Conservation (phyloP, 768 basidiomycete genomes). For the Imleria badia region DNA sequence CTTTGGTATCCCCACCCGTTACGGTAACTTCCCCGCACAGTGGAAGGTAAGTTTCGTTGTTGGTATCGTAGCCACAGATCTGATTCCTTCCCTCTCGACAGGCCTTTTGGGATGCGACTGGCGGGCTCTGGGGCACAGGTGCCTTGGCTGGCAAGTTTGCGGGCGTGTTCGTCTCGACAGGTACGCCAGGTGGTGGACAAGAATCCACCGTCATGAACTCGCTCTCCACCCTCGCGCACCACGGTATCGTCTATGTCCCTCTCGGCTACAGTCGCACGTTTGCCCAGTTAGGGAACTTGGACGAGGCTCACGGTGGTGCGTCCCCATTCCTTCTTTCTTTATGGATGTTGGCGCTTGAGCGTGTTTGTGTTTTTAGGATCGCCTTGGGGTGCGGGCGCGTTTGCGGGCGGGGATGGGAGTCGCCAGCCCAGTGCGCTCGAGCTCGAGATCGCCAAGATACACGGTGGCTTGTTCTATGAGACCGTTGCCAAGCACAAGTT, state of each 20-base stretch:
- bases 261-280: slow-evolving; percentile 60
- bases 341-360: not conserved
- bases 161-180: slow-evolving; percentile 71
- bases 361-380: slow-evolving; percentile 45
- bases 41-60: slow-evolving; percentile 53
- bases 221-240: slow-evolving; percentile 65
- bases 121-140: slow-evolving; percentile 60
- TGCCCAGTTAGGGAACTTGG: slow-evolving; percentile 40
- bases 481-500: slow-evolving; percentile 24
- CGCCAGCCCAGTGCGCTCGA: slow-evolving; percentile 53
- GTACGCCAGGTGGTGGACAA: slow-evolving; percentile 73
- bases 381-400: slow-evolving; percentile 77
- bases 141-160: slow-evolving; percentile 72
- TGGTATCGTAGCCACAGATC: not conserved
- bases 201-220: slow-evolving; percentile 52
- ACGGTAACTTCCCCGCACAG: slow-evolving; percentile 46
- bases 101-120: slow-evolving; percentile 77
- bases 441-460: slow-evolving; percentile 47
- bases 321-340: slow-evolving; percentile 7
- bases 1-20: slow-evolving; percentile 46
- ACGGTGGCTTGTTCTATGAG: slow-evolving; percentile 57
- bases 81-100: slow-evolving; percentile 24
- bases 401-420: slow-evolving; percentile 45
- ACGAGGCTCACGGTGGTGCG: slow-evolving; percentile 60
- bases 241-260: slow-evolving; percentile 71